A percentile compares a stretch with the other conserved stretches of the same genome.
Conservation (phyloP, 2,329 filamentous ascomycete species). For the Trichoderma sp. region DNA sequence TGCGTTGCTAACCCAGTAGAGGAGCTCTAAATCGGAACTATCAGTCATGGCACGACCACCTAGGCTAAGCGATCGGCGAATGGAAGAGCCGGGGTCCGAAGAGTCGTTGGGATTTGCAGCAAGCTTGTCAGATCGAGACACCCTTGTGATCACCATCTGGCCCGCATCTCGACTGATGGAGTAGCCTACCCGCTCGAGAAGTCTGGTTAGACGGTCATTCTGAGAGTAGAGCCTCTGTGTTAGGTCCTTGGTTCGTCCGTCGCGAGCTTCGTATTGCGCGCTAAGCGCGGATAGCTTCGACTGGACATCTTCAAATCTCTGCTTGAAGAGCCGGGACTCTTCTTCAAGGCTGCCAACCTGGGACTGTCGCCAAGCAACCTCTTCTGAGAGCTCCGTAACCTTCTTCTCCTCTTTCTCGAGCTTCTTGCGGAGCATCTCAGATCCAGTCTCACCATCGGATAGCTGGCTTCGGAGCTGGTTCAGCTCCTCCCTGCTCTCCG, state of each 20-base stretch:
- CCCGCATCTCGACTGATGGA: constrained; percentile 72
- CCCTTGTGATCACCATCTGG: constrained; percentile 71
- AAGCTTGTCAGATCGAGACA: constrained; percentile 58
- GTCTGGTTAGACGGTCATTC: constrained; percentile 76
- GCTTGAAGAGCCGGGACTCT: constrained; percentile 67
- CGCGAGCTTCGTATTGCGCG: constrained; percentile 65
- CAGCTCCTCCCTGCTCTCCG: constrained; percentile 68
- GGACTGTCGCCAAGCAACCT: constrained; percentile 73
- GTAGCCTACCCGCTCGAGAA: constrained; percentile 86
- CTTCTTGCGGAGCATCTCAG: constrained; percentile 71
- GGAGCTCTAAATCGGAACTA: constrained; percentile 65
- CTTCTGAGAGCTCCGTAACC: constrained; percentile 63
- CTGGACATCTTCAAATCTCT: constrained; percentile 58
- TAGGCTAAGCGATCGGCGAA: constrained; percentile 54
- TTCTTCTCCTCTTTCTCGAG: constrained; percentile 74
- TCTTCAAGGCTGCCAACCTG: constrained; percentile 73
- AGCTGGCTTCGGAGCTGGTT: constrained; percentile 67
- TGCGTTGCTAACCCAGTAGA: constrained; percentile 78
- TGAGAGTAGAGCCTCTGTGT: constrained; percentile 80
- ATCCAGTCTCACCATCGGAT: constrained; percentile 79
- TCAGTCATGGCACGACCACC: constrained; percentile 57
- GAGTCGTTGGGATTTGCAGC: constrained; percentile 57
- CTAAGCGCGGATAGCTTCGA: constrained; percentile 50
- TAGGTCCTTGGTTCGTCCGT: constrained; percentile 73
- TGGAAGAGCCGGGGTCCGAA: constrained; percentile 53